Evolutionary conservation across 2,329 filamentous ascomycete species (phyloP), one percentile per base, ranked within the genome.

Genomic region (Eutypella sp.): DNA sequence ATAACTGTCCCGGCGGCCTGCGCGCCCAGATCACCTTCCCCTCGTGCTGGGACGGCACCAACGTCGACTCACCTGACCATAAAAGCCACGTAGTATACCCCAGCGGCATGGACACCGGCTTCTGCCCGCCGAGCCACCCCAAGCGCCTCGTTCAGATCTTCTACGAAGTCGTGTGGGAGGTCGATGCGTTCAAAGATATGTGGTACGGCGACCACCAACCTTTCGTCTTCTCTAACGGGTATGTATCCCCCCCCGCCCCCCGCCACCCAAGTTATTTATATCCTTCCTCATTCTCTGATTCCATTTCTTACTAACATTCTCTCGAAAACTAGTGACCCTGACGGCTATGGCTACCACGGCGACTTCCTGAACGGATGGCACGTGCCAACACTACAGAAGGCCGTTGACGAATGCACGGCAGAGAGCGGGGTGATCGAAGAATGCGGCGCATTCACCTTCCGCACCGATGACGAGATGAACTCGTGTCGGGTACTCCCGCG

Each of bases 361-460:
- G 78, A 83, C 60, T 83, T 82, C 58, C 24, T 76, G 27, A 82
- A 80, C 60, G 80, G 80, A 5, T 82, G 80, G 80, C 69, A 82
- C 44, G 59, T 71, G 0, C 50, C 62, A 2, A 63, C 67, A 8
- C 69, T 82, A 5, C 72, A 79, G 44, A 60, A 62, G 1, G 78
- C 75, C 9, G 65, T 80, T 52, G 64, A 73, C 44, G 64, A 62
- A 20, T 81, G 79, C 59, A 71, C 60, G 41, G 66, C 63, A 42
- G 51, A 63, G 22, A 70, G 62, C 46, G 75, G 74, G 20, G 56
- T 60, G 9, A 64, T 76, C 25, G 63, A 69, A 38, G 58, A 68
- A 40, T 78, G 71, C 56, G 58, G 57, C 3, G 58, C 63, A 16
- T 72, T 75, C 47, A 47, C 63, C 2, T 60, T 72, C 42, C 69